Conservation (phyloP, 2,329 filamentous ascomycete genomes). For the Fusarium continuum region DNA sequence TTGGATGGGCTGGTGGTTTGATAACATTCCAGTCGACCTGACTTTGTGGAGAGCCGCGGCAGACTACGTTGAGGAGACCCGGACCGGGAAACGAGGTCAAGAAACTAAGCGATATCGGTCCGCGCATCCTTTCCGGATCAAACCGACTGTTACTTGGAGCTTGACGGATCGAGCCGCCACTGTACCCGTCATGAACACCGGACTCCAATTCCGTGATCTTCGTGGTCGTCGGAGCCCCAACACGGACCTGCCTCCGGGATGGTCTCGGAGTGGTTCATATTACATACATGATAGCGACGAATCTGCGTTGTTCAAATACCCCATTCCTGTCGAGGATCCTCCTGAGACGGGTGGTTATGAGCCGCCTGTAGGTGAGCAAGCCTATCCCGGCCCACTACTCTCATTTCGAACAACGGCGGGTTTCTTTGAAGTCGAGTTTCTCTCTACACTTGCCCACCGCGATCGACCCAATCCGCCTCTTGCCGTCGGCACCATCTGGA, state of each 20-base stretch:
- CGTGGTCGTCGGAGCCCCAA: slow-evolving; percentile 47
- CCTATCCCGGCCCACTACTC: slow-evolving; percentile 52
- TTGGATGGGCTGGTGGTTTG: slow-evolving; percentile 60
- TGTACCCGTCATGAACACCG: slow-evolving; percentile 50
- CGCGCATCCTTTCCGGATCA: slow-evolving; percentile 52
- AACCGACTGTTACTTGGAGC: slow-evolving; percentile 50
- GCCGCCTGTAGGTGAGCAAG: slow-evolving; percentile 44
- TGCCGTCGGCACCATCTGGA: slow-evolving; percentile 55
- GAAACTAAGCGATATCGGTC: slow-evolving; percentile 49
- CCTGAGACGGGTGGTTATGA: slow-evolving; percentile 45
- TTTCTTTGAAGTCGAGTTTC: slow-evolving; percentile 54
- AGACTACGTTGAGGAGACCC: slow-evolving; percentile 54
- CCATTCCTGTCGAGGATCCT: slow-evolving; percentile 52
- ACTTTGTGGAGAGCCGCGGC: slow-evolving; percentile 54
- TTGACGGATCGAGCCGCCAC: slow-evolving; percentile 52
- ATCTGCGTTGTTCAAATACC: slow-evolving; percentile 53
- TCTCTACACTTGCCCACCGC: slow-evolving; percentile 49
- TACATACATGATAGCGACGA: slow-evolving; percentile 54
- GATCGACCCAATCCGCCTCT: slow-evolving; percentile 51
- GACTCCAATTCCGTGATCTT: slow-evolving; percentile 52
- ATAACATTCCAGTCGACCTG: slow-evolving; percentile 54
- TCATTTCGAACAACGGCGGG: slow-evolving; percentile 52
- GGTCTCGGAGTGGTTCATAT: slow-evolving; percentile 50
- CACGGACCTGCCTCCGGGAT: slow-evolving; percentile 50
- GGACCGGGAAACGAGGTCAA: slow-evolving; percentile 44